Percentiles rank a stretch among this genome's conserved stretches.
Evolutionary conservation across 2,329 filamentous ascomycete species (phyloP).

Genomic region (Ophiocordyceps camponoti-floridani): DNA sequence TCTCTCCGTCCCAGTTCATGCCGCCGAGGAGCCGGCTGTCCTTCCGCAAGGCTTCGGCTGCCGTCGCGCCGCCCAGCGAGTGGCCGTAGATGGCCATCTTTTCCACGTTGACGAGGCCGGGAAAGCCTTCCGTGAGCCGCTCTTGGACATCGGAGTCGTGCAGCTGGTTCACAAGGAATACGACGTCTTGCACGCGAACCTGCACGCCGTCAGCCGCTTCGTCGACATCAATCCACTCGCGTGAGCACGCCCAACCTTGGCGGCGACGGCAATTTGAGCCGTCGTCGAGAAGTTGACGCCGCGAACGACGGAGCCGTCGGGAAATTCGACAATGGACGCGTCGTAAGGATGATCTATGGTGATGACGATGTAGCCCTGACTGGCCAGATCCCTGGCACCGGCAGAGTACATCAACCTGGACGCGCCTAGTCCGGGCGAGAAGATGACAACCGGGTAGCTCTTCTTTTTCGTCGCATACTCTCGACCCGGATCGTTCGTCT

Average conservation of each 20-base stretch:
- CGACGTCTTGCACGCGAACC: constrained; percentile 13
- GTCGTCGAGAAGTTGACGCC: constrained; percentile 5
- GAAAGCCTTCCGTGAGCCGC: constrained; percentile 1
- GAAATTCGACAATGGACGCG: constrained; percentile 20
- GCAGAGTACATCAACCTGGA: constrained; percentile 20
- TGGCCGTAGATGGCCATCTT: constrained; percentile 14
- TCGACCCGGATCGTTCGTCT: not conserved
- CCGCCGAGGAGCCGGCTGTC: constrained; percentile 15
- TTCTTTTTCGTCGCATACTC: not conserved
- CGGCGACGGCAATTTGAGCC: not conserved
- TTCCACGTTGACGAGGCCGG: constrained; percentile 2
- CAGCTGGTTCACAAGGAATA: constrained; percentile 16
- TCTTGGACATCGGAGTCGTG: constrained; percentile 1
- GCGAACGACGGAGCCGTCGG: constrained; percentile 14
- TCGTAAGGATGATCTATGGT: constrained; percentile 28
- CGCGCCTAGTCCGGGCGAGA: constrained; percentile 22
- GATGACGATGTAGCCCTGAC: constrained; percentile 23
- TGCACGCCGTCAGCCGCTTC: constrained; percentile 4
- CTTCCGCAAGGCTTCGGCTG: constrained; percentile 10
- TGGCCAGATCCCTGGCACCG: constrained; percentile 22
- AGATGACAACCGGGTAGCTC: constrained; percentile 14
- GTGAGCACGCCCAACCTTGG: not conserved
- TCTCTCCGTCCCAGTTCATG: constrained; percentile 18
- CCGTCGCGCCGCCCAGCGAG: constrained; percentile 16
- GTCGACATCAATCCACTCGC: not conserved